Evolutionary conservation across 805 yeast species (phyloP).

Genomic region (Pichia deserticola): DNA sequence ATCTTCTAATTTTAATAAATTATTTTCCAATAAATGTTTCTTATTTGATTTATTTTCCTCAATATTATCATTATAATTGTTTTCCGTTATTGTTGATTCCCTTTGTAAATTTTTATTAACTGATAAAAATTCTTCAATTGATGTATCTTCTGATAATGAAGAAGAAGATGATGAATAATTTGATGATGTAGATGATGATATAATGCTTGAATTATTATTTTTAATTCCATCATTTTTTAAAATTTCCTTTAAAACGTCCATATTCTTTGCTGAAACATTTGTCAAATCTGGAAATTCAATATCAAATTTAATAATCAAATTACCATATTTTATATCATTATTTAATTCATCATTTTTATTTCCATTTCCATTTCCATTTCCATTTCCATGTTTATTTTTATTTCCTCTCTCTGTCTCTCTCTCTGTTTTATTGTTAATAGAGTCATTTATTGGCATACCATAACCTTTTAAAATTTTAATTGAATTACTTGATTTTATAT

Average conservation of each 20-base stretch:
- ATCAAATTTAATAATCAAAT: conserved; percentile 51
- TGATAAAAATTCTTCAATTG: neutral
- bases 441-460: conserved; percentile 53
- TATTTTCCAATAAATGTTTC: too few relatives aligned
- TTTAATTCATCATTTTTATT: conserved; percentile 1
- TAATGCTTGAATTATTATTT: neutral
- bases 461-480: conserved; percentile 32
- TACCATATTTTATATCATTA: conserved; percentile 32
- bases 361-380: neutral
- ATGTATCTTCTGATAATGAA: neutral
- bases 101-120: neutral
- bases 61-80: neutral
- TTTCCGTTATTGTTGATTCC: too few relatives aligned
- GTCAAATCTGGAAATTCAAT: conserved; percentile 47
- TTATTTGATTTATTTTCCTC: neutral
- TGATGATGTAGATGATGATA: neutral
- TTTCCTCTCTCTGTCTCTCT: neutral
- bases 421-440: too few relatives aligned
- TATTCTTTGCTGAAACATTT: conserved; percentile 34
- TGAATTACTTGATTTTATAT: conserved; percentile 42
- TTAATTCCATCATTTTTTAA: conserved; percentile 10
- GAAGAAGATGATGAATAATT: neutral
- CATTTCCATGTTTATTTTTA: neutral
- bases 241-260: conserved; percentile 13
- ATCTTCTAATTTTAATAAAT: too few relatives aligned